Evolutionary conservation across 768 basidiomycete species (phyloP), one percentile per base, ranked within the genome.

Genomic region (Russula earlei): DNA sequence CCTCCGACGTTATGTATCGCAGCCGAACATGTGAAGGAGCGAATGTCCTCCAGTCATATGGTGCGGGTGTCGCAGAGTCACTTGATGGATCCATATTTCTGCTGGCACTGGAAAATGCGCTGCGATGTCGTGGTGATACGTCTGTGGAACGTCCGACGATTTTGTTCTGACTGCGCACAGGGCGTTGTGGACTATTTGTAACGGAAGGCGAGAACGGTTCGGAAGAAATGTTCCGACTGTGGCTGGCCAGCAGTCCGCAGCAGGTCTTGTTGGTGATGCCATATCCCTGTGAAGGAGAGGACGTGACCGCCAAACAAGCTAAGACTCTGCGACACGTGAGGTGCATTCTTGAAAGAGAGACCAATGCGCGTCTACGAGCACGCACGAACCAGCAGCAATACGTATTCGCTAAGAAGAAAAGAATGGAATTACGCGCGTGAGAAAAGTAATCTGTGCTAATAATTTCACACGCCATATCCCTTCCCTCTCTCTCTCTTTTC

Each of bases 1-100:
- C 48, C n/a, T 55, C 50, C 14, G 54, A 48, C 17, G 56, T 59
- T 19, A 61, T 54, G 51, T 65, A 65, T 48, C 37, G 48, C 0
- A 65, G 42, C n/a, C 43, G 47, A 0, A 33, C 20, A n/a, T 24
- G 34, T 27, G 48, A 38, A 5, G 43, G 31, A 11, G 44, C n/a
- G 27, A 50, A 47, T 5, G 43, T 25, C 33, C 31, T 55, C 59
- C 52, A 62, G 29, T 55, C 49, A 25, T 62, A 62, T 3, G 17
- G 19, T 8, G 20, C 25, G 20, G 7, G 20, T 12, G 22, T 4
- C 4, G 34, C 9, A 5, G 33, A 1, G 24, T 22, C 29, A 33
- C 1, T 22, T 29, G 42, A 48, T 4, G 15, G 24, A 20, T 50
- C 6, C 48, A 45, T 55, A 11, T 20, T 9, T 20, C 19, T 27